Conservation (phyloP, 2,329 filamentous ascomycete genomes). For the Aureobasidium sp. region DNA sequence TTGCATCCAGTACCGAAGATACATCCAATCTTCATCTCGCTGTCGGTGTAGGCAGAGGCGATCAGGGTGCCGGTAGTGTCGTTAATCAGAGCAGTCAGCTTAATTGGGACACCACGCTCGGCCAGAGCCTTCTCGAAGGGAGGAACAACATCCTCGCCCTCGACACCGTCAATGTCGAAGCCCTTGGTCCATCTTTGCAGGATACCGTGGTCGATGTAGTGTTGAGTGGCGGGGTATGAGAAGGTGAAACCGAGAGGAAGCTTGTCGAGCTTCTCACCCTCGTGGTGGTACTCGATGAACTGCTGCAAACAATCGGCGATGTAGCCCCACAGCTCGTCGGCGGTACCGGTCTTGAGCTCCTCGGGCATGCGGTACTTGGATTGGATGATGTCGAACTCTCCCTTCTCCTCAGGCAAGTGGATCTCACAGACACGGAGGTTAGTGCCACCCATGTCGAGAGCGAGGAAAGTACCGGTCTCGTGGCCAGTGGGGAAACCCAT, state of each 20-base stretch:
- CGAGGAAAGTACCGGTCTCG: conserved; percentile 80
- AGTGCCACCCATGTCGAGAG: conserved; percentile 92
- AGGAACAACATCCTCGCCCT: conserved; percentile 82
- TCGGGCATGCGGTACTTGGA: conserved; percentile 94
- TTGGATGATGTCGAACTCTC: conserved; percentile 89
- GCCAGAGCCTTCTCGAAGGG: conserved; percentile 71
- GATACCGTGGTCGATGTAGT: conserved; percentile 86
- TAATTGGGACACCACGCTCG: conserved; percentile 71
- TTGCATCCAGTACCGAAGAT: conserved; percentile 99
- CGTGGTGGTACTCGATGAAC: conserved; percentile 81
- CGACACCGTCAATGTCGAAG: conserved; percentile 86
- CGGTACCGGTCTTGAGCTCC: conserved; percentile 76
- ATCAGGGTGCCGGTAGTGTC: conserved; percentile 97
- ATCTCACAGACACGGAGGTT: conserved; percentile 94
- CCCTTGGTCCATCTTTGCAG: conserved; percentile 97
- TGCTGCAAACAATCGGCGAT: conserved; percentile 87
- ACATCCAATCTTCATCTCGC: conserved; percentile 86
- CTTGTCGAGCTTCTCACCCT: conserved; percentile 53
- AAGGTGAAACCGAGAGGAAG: conserved; percentile 90
- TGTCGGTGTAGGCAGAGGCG: conserved; percentile 92
- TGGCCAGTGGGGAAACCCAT: conserved; percentile 80
- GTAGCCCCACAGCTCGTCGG: conserved; percentile 89
- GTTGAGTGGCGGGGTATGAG: conserved; percentile 87
- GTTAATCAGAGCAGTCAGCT: conserved; percentile 87
- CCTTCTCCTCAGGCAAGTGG: conserved; percentile 75